Base-by-base conservation (phyloP, 495 filamentous ascomycete species). In the Clavariopsis aquatica region DNA sequence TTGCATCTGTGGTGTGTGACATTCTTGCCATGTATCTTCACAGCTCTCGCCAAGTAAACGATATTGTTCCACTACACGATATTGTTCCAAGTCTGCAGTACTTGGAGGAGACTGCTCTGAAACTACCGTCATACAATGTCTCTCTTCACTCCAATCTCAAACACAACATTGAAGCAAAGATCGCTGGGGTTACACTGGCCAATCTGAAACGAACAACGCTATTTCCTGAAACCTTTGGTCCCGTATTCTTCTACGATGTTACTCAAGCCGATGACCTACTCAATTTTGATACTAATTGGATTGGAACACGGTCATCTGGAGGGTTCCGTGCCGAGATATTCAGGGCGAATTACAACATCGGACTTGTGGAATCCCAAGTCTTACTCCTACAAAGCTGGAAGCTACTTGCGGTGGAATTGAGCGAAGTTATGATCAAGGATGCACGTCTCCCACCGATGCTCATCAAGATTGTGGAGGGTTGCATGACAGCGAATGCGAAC, bases 11-110 rank as follows among this genome's bases (percentile, higher is more conserved):
- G 62, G 84, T 94, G 60, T 89, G 90, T 19, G 90, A 96, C 69
- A 87, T 96, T 51, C 85, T 96, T 46, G 87, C 93, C n/a, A 91
- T 98, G 79, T 91, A 93, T 74, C 75, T 96, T 20, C 93, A 96
- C 74, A 85, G 89, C 51, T 79, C 86, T 20, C 88, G 90, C 36
- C 89, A 95, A 72, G 80, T 85, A 52, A 83, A 85, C n/a, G 82
- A 87, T 69, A 78, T 79, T 9, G 77, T 81, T 0, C 86, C 92
- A 61, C 79, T 89, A 19, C 85, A 84, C 46, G 83, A 85, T 2
- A 72, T 98, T 0, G 80, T 91, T 38, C 83, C 86, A 12, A 84
- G 89, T 62, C 77, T 98, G 5, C 83, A 84, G 52, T 96, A 91
- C 78, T 89, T 89, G 69, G 77, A 87, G 20, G 81, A 88, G 41